Base-by-base conservation (phyloP, 768 basidiomycete species). In the Rhizopogon salebrosus region DNA sequence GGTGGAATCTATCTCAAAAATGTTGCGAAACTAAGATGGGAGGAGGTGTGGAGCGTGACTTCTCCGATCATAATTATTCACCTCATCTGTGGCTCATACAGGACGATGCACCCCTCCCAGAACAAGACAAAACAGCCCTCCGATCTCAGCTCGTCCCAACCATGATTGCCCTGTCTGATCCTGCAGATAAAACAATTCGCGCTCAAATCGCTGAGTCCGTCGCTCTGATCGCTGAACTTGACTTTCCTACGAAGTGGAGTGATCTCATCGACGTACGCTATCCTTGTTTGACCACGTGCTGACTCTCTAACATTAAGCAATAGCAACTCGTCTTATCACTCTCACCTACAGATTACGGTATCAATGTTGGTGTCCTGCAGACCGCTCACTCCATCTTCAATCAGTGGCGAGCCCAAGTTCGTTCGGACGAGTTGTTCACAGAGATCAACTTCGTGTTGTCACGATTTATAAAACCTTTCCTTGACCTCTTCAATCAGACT, bases 311-410 rank as follows among this genome's bases (percentile, higher is more conserved):
- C 49, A 46, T 23, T 54, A n/a, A n/a, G n/a, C 46, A 43, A 34
- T 60, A 97, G 94, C 92, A 94, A 89, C 84, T 99, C 41, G 89
- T 95, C 18, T 66, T 71, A 18, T 92, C 90, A 34, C 79, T 98
- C 13, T 92, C 92, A 2, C 72, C 75, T 4, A 80, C 85, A 3
- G 84, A 95, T 60, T 95, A 92, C 64, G 84, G 85, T 54, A 68
- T 90, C 57, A 98, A 97, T 67, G 75, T 95, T 22, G 91, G 89
- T 43, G 90, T 99, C 8, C 78, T 99, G 40, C 83, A 97, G 64
- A 94, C 94, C 0, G 94, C 94, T 0, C 97, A 98, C 67, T 95
- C 92, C 36, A 98, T 99, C 62, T 98, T 98, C 73, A 80, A 77
- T 39, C 87, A 86, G 42, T 99, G 95, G 95, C 83, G 95, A 40